Evolutionary conservation across 805 yeast species (phyloP).

Genomic region (Saturnispora halmiae): DNA sequence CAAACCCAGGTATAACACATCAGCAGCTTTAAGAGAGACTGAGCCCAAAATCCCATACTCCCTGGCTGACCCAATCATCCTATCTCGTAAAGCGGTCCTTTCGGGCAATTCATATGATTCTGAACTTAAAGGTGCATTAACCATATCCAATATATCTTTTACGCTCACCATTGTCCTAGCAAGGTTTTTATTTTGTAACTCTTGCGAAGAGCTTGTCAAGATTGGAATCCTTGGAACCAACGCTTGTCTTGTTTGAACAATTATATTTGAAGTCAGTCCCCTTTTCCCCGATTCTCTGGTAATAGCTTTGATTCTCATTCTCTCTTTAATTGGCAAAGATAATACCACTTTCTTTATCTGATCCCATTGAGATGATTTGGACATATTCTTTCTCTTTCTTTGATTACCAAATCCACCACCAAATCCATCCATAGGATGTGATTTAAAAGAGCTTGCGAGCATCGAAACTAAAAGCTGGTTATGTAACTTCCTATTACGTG

Average conservation of each 20-base stretch:
- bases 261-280: slow-evolving; percentile 59
- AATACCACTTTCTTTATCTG: slow-evolving; percentile 76
- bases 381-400: slow-evolving; percentile 38
- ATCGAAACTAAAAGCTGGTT: slow-evolving; percentile 75
- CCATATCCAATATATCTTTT: slow-evolving; percentile 81
- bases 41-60: slow-evolving; percentile 85
- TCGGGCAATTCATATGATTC: slow-evolving; percentile 83
- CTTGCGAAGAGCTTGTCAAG: slow-evolving; percentile 37
- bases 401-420: slow-evolving; percentile 39
- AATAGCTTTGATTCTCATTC: slow-evolving; percentile 75
- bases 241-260: slow-evolving; percentile 62
- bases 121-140: slow-evolving; percentile 69
- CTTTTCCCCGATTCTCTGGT: slow-evolving; percentile 76
- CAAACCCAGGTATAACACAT: slow-evolving; percentile 67
- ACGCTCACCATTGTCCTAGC: slow-evolving; percentile 70
- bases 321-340: slow-evolving; percentile 75
- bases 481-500: slow-evolving; percentile 52
- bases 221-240: slow-evolving; percentile 80
- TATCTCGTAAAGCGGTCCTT: slow-evolving; percentile 50
- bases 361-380: slow-evolving; percentile 65
- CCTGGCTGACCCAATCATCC: slow-evolving; percentile 75
- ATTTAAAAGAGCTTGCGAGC: slow-evolving; percentile 75
- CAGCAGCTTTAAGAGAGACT: slow-evolving; percentile 70
- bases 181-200: slow-evolving; percentile 9
- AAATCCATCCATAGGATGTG: slow-evolving; percentile 52